Evolutionary conservation across 371 early-diverging fungal species (phyloP).

Genomic region (Mortierella sp.): DNA sequence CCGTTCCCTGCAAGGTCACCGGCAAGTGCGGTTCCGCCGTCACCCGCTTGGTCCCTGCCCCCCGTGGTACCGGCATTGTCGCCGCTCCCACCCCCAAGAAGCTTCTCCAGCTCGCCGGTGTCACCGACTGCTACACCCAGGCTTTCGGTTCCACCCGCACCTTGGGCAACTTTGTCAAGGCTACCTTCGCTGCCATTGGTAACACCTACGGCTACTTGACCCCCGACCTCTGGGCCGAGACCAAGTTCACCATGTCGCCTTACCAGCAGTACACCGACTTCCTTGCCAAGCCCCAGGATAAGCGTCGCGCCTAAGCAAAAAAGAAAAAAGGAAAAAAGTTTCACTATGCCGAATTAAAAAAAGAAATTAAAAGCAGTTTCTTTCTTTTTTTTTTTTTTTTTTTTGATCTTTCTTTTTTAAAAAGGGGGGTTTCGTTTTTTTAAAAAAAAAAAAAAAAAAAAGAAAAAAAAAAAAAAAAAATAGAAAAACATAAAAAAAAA

Average conservation of each 20-base stretch:
- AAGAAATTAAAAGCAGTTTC: too few species aligned
- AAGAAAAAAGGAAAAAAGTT: too few species aligned
- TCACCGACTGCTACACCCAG: constrained; percentile 98
- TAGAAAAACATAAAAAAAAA: neutral
- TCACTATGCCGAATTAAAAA: too few species aligned
- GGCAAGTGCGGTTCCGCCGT: constrained; percentile 99
- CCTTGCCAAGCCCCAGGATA: constrained; percentile 68
- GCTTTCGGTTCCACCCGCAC: constrained; percentile 93
- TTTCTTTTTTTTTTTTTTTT: too few species aligned
- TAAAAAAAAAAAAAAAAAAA: neutral
- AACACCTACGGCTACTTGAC: constrained; percentile 98
- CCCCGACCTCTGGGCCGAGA: constrained; percentile 97
- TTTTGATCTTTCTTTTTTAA: too few species aligned
- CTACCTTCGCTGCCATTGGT: constrained; percentile 98
- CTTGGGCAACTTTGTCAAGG: constrained; percentile 99
- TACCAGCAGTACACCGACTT: constrained; percentile 95
- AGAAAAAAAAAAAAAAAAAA: neutral
- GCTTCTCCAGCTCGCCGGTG: constrained; percentile 98
- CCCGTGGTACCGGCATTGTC: constrained; percentile 99
- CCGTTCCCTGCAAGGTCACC: constrained; percentile 98
- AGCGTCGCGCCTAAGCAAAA: constrained; percentile 48
- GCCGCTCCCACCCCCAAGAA: constrained; percentile 98
- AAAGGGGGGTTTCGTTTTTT: too few species aligned
- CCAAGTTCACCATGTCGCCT: constrained; percentile 88
- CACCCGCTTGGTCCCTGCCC: constrained; percentile 97